phyloP scores from a whole-genome alignment of 805 yeast species.

The Candida nitratophila region DNA sequence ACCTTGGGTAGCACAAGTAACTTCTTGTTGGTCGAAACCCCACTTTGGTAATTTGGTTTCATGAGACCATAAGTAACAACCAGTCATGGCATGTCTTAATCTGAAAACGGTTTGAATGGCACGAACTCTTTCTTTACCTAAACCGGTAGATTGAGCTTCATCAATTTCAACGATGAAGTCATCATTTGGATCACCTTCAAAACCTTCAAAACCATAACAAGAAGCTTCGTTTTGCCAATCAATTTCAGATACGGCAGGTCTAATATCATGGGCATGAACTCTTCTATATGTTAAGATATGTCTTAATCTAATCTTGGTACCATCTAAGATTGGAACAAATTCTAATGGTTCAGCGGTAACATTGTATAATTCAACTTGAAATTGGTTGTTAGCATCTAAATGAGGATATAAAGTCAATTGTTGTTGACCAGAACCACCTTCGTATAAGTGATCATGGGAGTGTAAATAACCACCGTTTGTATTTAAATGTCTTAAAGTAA shows the following conservation, averaged over 20 bases:
- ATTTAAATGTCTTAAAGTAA: constrained; percentile 60
- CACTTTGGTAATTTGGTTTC: constrained; percentile 70
- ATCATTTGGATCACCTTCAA: constrained; percentile 78
- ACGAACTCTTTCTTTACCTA: constrained; percentile 47
- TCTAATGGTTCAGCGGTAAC: constrained; percentile 46
- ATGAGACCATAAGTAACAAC: constrained; percentile 71
- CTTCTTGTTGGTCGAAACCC: constrained; percentile 84
- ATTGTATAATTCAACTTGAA: constrained; percentile 65
- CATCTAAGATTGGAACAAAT: constrained; percentile 59
- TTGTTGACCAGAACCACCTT: constrained; percentile 79
- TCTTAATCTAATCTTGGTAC: constrained; percentile 61
- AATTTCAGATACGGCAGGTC: constrained; percentile 65
- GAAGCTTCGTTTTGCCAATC: constrained; percentile 86
- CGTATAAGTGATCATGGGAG: constrained; percentile 66
- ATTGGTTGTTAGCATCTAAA: constrained; percentile 64
- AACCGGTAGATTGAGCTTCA: constrained; percentile 41
- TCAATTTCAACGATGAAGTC: constrained; percentile 75
- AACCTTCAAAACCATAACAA: constrained; percentile 70
- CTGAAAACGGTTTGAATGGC: constrained; percentile 68
- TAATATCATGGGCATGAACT: constrained; percentile 78
- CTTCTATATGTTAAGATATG: constrained; percentile 56
- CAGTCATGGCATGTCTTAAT: constrained; percentile 73
- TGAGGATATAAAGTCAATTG: constrained; percentile 79
- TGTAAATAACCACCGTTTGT: constrained; percentile 79
- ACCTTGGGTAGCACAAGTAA: constrained; percentile 71